Evolutionary conservation across 345 rosid genomes (phyloP).

Genomic region (Durio zibethinus): DNA sequence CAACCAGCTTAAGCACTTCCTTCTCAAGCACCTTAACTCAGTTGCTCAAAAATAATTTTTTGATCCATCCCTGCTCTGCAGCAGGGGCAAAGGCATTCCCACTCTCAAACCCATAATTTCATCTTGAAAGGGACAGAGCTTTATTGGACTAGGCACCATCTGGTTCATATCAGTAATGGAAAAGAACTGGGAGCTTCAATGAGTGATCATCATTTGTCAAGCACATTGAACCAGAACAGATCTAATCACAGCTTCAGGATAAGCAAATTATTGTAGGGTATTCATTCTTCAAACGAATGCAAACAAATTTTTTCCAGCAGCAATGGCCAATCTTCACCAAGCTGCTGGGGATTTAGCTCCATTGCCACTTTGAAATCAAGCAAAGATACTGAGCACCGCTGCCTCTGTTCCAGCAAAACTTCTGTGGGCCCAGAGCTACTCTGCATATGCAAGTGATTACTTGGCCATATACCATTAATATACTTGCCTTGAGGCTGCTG

Average conservation of each 20-base stretch:
- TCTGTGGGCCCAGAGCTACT: conserved; percentile 37
- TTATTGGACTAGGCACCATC: conserved; percentile 34
- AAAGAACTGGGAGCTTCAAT: conserved; percentile 21
- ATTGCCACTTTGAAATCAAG: conserved; percentile 90
- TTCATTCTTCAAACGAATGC: conserved; percentile 52
- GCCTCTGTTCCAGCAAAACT: conserved; percentile 44
- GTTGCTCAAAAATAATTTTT: conserved; percentile 37
- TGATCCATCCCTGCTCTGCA: conserved; percentile 40
- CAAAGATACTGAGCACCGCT: conserved; percentile 52
- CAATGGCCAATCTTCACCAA: conserved; percentile 92
- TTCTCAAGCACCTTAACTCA: conserved; percentile 28
- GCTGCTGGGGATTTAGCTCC: conserved; percentile 88
- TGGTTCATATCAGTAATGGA: conserved; percentile 30
- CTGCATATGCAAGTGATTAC: conserved; percentile 56
- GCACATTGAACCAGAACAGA: conserved; percentile 38
- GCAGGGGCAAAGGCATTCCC: conserved; percentile 35
- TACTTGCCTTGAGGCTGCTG: conserved; percentile 52
- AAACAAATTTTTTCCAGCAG: conserved; percentile 70
- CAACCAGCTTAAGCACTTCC: conserved; percentile 37
- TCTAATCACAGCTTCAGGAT: conserved; percentile 24
- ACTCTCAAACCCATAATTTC: conserved; percentile 30
- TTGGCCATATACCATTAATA: conserved; percentile 56
- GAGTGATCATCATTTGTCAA: conserved; percentile 13
- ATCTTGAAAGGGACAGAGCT: conserved; percentile 32
- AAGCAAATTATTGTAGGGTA: conserved; percentile 26